Evolutionary conservation across 176 grass and related monocot species (phyloP).

Genomic region (Zoysia pacifica): DNA sequence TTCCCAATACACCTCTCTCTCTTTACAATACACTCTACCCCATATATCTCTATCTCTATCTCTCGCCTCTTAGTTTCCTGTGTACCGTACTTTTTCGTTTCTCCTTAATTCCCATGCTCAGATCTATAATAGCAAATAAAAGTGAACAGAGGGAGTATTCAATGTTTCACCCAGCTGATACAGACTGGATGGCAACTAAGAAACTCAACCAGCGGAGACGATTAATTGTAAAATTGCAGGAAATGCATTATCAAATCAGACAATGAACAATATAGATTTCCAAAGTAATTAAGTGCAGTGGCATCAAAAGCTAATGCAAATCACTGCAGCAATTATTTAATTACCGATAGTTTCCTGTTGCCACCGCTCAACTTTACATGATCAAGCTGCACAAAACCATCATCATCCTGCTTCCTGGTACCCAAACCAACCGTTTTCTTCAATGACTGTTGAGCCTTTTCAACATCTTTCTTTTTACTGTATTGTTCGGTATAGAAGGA

Average conservation of each 20-base stretch:
- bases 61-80: too few relatives aligned
- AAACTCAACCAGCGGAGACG: not conserved
- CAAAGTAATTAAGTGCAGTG: slow-evolving; percentile 26
- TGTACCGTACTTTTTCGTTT: too few relatives aligned
- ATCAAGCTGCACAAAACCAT: slow-evolving; percentile 73
- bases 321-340: slow-evolving; percentile 36
- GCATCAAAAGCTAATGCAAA: slow-evolving; percentile 39
- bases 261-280: not conserved
- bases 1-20: too few relatives aligned
- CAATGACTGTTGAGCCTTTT: slow-evolving; percentile 34
- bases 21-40: too few relatives aligned
- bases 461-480: slow-evolving; percentile 43
- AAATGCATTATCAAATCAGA: not conserved
- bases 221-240: not conserved
- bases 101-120: too few relatives aligned
- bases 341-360: slow-evolving; percentile 70
- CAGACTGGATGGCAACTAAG: not conserved
- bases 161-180: slow-evolving; percentile 14
- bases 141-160: too few relatives aligned
- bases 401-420: slow-evolving; percentile 41
- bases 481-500: slow-evolving; percentile 71
- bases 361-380: slow-evolving; percentile 65
- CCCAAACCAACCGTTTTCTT: slow-evolving; percentile 49
- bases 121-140: too few relatives aligned
- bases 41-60: too few relatives aligned